Base-by-base conservation (phyloP, 495 filamentous ascomycete genomes). In the Apiosordaria backusii region DNA sequence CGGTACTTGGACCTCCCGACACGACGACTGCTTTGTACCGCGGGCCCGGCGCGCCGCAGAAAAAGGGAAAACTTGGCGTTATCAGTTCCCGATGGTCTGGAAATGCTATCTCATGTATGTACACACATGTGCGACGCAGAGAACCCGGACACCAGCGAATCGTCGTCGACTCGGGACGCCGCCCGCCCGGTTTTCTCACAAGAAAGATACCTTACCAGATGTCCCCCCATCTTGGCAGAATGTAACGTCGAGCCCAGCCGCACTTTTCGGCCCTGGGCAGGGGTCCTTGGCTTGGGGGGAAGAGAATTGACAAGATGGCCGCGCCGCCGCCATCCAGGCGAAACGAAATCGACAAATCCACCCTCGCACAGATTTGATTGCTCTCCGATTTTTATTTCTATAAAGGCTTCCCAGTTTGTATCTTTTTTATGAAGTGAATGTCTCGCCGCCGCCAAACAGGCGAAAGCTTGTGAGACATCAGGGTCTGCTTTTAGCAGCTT, bases 221-320 rank as follows among this genome's bases (percentile, higher is more conserved):
- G 7, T 29, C 27, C 27, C 7, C 4, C 4, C 7, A 29, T 7
- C 23, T 22, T 40, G 29, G 3, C 50, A 25, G 50, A 27, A 26
- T n/a, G 23, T 13, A 21, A 61, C 50, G 63, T 57, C 61, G 29
- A 64, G 13, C n/a, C 65, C 61, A 67, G 65, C 65, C 65, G 62
- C 66, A 68, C 57, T 23, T 19, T 61, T 65, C 61, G 66, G 66
- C 57, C 52, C 29, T 57, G 57, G 59, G 65, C 61, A 55, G 22
- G 40, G 22, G 45, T n/a, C 6, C 21, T 25, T 60, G 2, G 23
- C 9, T 60, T 60, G 50, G 24, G 22, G 9, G 5, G n/a, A 21
- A 13, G 25, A 9, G 50, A 25, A 9, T 26, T n/a, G 29, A 45
- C 53, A 53, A 58, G 65, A 45, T n/a, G n/a, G 40, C 60, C 61